A percentile compares a stretch with the other conserved stretches of the same genome.
Evolutionary conservation across 768 basidiomycete genomes (phyloP).

Genomic region (Saitozyma podzolica): DNA sequence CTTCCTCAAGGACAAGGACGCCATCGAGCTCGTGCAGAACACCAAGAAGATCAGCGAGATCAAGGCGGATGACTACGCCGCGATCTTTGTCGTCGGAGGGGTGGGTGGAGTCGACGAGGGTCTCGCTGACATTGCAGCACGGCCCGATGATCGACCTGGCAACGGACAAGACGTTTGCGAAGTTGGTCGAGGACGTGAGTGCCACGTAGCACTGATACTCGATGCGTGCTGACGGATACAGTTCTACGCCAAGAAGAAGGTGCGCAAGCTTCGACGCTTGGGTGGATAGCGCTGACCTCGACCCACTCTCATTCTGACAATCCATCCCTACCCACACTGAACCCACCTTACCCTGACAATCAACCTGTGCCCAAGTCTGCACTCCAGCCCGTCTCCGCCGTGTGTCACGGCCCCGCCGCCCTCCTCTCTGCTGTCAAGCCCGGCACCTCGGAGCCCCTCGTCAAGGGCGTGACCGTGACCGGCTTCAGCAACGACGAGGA

Average conservation of each 20-base stretch:
- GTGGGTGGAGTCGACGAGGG: conserved; percentile 22
- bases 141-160: conserved; percentile 75
- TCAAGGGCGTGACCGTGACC: conserved; percentile 62
- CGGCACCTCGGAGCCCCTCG: conserved; percentile 64
- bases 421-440: conserved; percentile 61
- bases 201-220: not conserved
- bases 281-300: too few relatives aligned
- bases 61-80: conserved; percentile 64
- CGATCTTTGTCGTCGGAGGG: conserved; percentile 76
- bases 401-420: conserved; percentile 81
- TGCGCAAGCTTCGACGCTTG: conserved; percentile 26
- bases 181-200: conserved; percentile 62
- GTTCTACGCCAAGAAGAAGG: conserved; percentile 69
- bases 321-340: too few relatives aligned
- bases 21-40: conserved; percentile 60
- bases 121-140: conserved; percentile 52
- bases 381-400: conserved; percentile 58
- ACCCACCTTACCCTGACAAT: too few relatives aligned
- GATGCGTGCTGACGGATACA: conserved; percentile 37
- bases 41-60: conserved; percentile 67
- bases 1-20: conserved; percentile 64
- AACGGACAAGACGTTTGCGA: conserved; percentile 60
- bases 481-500: conserved; percentile 76
- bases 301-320: too few relatives aligned
- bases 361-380: too few relatives aligned